Base-by-base conservation (phyloP, 208 protist genomes). In the Leishmania braziliensis region DNA sequence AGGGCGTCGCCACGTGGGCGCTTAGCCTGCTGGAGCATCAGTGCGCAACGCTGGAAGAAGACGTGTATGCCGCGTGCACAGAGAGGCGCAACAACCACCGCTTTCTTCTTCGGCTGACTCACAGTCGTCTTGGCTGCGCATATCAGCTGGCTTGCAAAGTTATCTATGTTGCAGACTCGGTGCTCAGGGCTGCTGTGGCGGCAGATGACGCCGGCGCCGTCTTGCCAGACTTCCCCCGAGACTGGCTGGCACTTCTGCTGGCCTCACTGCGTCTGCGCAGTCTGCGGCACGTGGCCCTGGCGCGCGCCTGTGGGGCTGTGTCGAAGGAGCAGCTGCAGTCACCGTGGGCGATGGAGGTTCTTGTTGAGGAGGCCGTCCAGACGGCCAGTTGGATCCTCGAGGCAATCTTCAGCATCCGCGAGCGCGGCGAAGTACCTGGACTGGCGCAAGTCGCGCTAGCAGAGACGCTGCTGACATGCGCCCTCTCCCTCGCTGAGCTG, bases 1-100 rank as follows among this genome's bases (percentile, higher is more conserved):
- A 69, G n/a, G 73, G 75, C 29, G 58, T 62, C 5, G 82, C 81
- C 16, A 85, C 85, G 62, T 91, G 88, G 88, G 62, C 80, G 6
- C 79, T 89, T 26, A 87, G 80, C 58, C 75, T 91, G 51, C 39
- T 84, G 29, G 88, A 91, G 79, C 77, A 81, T 56, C 71, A 76
- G 62, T 87, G 85, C 65, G 68, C 72, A 29, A 53, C 78, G 16
- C 62, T 86, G 33, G 70, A 50, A 1, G 80, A 86, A 14, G 60
- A 71, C 12, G 77, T 80, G 8, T 70, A 77, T 54, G 50, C 69
- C 20, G 3, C 29, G 20, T 65, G 58, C 68, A 36, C 16, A 39
- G 18, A 46, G n/a, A 33, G 46, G 10, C 43, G 56, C 5, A 56
- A 12, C 50, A 68, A 58, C 8, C 75, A 58, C 46, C 29, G n/a